phyloP scores from a whole-genome alignment of 2,329 filamentous ascomycete genomes.

The Cercospora nicotianae region DNA sequence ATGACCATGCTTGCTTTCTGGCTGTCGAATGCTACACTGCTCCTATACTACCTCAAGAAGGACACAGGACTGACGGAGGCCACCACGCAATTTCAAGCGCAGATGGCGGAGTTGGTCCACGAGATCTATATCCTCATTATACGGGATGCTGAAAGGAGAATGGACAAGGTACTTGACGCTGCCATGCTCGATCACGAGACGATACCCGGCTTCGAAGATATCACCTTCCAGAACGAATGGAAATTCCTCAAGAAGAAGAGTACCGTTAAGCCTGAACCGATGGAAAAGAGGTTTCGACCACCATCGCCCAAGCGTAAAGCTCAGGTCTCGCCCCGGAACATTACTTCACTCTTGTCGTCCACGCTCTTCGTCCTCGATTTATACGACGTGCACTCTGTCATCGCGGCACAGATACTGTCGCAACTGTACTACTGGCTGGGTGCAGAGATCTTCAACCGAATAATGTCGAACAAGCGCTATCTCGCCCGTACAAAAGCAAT shows the following conservation, averaged over 20 bases:
- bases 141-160: conserved; percentile 86
- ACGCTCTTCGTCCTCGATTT: conserved; percentile 95
- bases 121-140: conserved; percentile 99
- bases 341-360: conserved; percentile 91
- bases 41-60: conserved; percentile 97
- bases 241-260: conserved; percentile 92
- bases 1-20: conserved; percentile 99
- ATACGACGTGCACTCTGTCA: conserved; percentile 98
- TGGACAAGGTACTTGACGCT: conserved; percentile 91
- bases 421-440: conserved; percentile 96
- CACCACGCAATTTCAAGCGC: conserved; percentile 85
- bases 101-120: conserved; percentile 91
- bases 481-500: conserved; percentile 95
- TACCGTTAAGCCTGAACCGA: conserved; percentile 82
- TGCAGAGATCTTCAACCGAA: conserved; percentile 93
- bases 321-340: conserved; percentile 89
- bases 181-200: conserved; percentile 98
- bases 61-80: conserved; percentile 77
- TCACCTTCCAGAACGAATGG: conserved; percentile 98
- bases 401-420: conserved; percentile 84
- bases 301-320: conserved; percentile 91
- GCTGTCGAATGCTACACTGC: conserved; percentile 93
- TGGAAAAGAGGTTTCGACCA: conserved; percentile 86
- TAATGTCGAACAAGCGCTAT: conserved; percentile 95
- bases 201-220: conserved; percentile 94